These are phyloP conservation scores for Pichia cactophila DNA, from an alignment of 1,139 yeast genomes.

Conservation along the genomic window DNA sequence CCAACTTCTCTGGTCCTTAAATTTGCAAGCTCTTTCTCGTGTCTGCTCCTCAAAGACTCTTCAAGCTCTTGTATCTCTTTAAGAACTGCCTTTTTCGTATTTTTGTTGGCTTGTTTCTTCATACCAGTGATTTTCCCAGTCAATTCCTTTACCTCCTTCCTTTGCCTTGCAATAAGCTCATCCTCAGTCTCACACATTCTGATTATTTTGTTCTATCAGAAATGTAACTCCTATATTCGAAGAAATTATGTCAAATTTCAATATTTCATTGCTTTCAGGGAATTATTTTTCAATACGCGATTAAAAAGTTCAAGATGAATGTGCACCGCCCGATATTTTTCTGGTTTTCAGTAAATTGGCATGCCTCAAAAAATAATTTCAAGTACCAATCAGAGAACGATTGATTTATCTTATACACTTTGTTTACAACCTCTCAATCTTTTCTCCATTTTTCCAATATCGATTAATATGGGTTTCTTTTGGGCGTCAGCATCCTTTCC, in stretches of 20 bases:
- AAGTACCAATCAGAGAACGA: neutral
- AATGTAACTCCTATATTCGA: too few species aligned
- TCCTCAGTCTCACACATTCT: conserved; percentile 36
- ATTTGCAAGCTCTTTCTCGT: conserved; percentile 40
- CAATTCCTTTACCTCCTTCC: conserved; percentile 61
- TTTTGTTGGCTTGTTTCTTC: conserved; percentile 78
- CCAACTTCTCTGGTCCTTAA: conserved; percentile 4
- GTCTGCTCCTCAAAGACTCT: conserved; percentile 44
- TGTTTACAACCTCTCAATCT: neutral
- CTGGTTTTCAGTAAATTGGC: too few species aligned
- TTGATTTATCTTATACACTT: neutral
- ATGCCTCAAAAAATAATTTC: too few species aligned
- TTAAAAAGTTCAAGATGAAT: too few species aligned
- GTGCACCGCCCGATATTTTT: neutral
- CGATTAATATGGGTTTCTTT: conserved; percentile 48
- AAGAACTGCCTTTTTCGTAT: conserved; percentile 54
- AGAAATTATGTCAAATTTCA: too few species aligned
- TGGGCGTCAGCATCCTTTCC: conserved; percentile 16
- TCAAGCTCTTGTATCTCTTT: conserved; percentile 56
- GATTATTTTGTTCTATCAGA: too few species aligned
- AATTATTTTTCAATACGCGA: too few species aligned
- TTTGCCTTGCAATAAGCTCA: conserved; percentile 53
- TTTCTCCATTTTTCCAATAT: neutral
- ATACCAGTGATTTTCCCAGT: conserved; percentile 61
- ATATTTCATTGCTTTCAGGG: too few species aligned